These are phyloP conservation scores for Arabidopsis hybrid DNA, from an alignment of 441 rosid genomes.

Conservation along the genomic window DNA sequence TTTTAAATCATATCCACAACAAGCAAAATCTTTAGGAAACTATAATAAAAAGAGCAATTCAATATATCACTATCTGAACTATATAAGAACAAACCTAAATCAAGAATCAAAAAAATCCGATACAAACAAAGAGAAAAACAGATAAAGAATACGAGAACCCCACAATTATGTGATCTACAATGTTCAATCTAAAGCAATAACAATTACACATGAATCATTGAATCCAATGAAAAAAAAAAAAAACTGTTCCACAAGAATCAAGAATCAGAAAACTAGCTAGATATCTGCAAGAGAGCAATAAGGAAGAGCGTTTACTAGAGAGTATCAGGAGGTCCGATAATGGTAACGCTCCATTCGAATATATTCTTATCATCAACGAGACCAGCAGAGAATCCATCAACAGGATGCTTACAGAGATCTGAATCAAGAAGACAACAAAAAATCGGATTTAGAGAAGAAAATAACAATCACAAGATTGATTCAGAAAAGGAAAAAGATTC, in stretches of 20 bases:
- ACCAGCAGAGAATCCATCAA: conserved; percentile 84
- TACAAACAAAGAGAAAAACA: background rate
- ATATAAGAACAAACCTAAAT: conserved; percentile 8
- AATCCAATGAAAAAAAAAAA: background rate
- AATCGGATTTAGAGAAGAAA: conserved; percentile 39
- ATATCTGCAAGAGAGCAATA: background rate
- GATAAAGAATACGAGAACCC: background rate
- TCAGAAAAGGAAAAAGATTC: background rate
- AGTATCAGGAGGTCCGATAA: conserved; percentile 82
- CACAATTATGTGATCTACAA: background rate
- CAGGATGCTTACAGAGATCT: conserved; percentile 84
- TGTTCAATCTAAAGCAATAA: background rate
- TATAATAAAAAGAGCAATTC: background rate
- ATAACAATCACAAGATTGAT: conserved; percentile 4
- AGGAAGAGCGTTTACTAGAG: conserved; percentile 52
- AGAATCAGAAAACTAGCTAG: background rate
- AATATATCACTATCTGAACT: background rate
- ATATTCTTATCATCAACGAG: conserved; percentile 70
- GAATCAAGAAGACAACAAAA: conserved; percentile 38
- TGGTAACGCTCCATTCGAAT: conserved; percentile 75
- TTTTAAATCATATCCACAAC: background rate
- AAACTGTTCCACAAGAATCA: too few species aligned
- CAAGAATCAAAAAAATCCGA: background rate
- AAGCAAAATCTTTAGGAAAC: background rate
- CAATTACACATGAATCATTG: background rate